phyloP scores from a whole-genome alignment of 306 rosid genomes.

The Sesbania bispinosa region DNA sequence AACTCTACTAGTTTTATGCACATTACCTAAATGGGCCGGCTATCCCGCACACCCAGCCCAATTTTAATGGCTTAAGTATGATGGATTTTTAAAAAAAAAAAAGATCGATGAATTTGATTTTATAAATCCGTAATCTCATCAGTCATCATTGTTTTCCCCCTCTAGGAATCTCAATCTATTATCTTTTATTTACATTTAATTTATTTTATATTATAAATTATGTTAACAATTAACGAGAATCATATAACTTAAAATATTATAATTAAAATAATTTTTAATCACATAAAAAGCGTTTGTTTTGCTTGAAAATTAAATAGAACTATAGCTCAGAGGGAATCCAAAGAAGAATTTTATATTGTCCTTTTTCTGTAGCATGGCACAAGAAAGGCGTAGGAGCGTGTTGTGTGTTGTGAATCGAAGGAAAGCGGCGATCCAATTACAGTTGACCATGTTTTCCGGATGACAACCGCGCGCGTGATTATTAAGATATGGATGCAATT shows the following conservation, averaged over 20 bases:
- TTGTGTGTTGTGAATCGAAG: background rate
- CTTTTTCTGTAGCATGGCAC: background rate
- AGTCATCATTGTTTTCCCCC: too few species aligned
- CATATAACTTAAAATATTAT: background rate
- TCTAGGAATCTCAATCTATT: background rate
- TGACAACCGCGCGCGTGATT: background rate
- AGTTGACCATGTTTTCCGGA: constrained; percentile 39
- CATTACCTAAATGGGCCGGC: too few species aligned
- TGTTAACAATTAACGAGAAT: background rate
- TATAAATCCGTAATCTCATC: too few species aligned
- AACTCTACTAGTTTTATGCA: too few species aligned
- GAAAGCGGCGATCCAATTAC: constrained; percentile 38
- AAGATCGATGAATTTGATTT: too few species aligned
- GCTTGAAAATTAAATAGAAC: background rate
- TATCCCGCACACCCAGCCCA: too few species aligned
- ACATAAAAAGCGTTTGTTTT: too few species aligned
- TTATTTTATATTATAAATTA: background rate
- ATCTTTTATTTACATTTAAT: background rate
- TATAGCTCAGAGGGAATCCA: background rate
- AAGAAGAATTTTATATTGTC: background rate
- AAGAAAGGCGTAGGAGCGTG: too few species aligned
- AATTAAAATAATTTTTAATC: background rate
- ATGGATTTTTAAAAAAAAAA: too few species aligned
- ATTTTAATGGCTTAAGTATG: too few species aligned
- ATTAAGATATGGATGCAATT: background rate